phyloP scores from a whole-genome alignment of 768 basidiomycete genomes.

The Pulveroboletus frians region DNA sequence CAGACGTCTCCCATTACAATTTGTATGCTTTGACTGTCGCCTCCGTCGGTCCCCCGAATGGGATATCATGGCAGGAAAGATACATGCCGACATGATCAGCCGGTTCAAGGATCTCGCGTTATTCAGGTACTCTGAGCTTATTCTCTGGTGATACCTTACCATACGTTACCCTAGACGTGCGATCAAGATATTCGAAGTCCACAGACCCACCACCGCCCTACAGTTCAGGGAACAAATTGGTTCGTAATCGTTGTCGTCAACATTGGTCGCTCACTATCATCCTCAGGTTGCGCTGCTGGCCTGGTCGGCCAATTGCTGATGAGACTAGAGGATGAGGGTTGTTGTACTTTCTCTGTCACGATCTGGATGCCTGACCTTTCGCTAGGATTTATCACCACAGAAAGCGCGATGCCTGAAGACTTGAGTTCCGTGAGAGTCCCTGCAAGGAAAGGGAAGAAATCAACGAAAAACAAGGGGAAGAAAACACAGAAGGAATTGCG shows the following conservation, averaged over 20 bases:
- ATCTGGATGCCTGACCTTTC: conserved; percentile 5
- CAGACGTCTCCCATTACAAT: conserved; percentile 51
- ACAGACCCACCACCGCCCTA: conserved; percentile 38
- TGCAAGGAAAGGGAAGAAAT: conserved; percentile 37
- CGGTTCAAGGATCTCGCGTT: conserved; percentile 66
- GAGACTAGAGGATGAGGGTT: conserved; percentile 69
- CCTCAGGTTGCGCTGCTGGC: conserved; percentile 46
- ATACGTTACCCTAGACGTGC: conserved; percentile 45
- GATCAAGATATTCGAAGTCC: conserved; percentile 60
- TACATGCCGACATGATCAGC: conserved; percentile 51
- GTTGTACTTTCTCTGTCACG: not conserved
- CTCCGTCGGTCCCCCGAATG: conserved; percentile 61
- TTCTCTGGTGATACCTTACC: not conserved
- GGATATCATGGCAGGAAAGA: conserved; percentile 58
- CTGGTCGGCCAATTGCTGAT: conserved; percentile 61
- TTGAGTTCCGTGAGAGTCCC: conserved; percentile 40
- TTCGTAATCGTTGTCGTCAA: conserved; percentile 26
- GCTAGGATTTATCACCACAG: conserved; percentile 57
- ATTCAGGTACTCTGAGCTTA: conserved; percentile 47
- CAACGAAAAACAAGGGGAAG: conserved; percentile 39
- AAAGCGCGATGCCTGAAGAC: conserved; percentile 44
- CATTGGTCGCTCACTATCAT: conserved; percentile 7
- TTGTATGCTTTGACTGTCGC: conserved; percentile 75
- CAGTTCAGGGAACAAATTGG: conserved; percentile 62
- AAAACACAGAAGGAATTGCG: conserved; percentile 47